Conservation (phyloP, 495 filamentous ascomycete species). For the Amniculicola lignicola region DNA sequence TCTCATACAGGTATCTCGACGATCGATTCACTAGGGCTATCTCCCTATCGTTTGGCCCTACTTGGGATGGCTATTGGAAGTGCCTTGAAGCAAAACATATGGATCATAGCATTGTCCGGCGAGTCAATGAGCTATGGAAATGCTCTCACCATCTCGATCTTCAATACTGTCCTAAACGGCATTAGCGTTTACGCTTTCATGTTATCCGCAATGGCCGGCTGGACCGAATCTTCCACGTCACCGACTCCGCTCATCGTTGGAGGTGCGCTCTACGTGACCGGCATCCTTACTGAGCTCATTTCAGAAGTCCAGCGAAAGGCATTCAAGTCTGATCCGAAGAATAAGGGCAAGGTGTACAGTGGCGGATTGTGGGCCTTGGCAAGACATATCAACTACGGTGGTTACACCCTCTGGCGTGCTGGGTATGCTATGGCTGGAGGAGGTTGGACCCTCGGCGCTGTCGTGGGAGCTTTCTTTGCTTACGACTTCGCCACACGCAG, state of each 20-base stretch:
- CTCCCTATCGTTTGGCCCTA: slow-evolving; percentile 45
- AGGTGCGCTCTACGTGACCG: slow-evolving; percentile 44
- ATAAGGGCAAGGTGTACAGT: slow-evolving; percentile 54
- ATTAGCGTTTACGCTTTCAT: slow-evolving; percentile 49
- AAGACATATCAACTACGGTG: slow-evolving; percentile 60
- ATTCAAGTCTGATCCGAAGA: slow-evolving; percentile 53
- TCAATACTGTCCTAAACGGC: slow-evolving; percentile 33
- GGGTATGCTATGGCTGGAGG: slow-evolving; percentile 50
- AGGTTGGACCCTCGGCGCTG: slow-evolving; percentile 46
- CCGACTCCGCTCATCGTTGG: slow-evolving; percentile 44
- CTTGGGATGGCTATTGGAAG: slow-evolving; percentile 48
- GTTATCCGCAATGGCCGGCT: slow-evolving; percentile 42
- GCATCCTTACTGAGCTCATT: slow-evolving; percentile 49
- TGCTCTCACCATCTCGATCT: slow-evolving; percentile 23
- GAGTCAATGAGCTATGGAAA: slow-evolving; percentile 22
- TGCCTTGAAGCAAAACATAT: slow-evolving; percentile 32
- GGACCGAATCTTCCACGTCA: slow-evolving; percentile 30
- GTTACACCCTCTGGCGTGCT: slow-evolving; percentile 55
- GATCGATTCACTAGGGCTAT: slow-evolving; percentile 41
- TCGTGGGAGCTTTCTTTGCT: slow-evolving; percentile 44
- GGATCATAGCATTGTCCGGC: slow-evolving; percentile 20
- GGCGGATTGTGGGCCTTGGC: slow-evolving; percentile 53
- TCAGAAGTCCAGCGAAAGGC: slow-evolving; percentile 52
- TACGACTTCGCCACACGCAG: slow-evolving; percentile 48
- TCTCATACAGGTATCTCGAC: slow-evolving; percentile 38